Base-by-base conservation (phyloP, 2,329 filamentous ascomycete species). In the Arachnomyces sp. region DNA sequence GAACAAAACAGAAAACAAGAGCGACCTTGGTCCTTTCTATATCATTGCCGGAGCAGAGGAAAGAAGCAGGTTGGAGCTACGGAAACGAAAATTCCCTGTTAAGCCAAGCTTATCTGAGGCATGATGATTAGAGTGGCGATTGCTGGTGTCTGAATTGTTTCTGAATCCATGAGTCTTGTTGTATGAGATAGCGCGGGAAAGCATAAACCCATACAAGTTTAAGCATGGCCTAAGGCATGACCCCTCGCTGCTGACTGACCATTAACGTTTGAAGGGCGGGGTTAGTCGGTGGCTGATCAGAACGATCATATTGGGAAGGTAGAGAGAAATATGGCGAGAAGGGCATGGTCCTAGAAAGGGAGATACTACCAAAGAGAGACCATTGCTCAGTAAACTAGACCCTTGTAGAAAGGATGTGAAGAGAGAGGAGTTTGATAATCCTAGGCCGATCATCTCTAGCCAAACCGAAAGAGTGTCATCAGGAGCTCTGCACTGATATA, bases 1-100 rank as follows among this genome's bases (percentile, higher is more conserved):
- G 45, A 52, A 50, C 45, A 44, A 54, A 44, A 51, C 44, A 46
- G 33, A 45, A 49, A 48, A 52, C 28, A 48, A 31, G 36, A 35
- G 45, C 43, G 41, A 38, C 35, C 21, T 25, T 14, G 35, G n/a
- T 11, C 16, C 28, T 37, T 17, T 29, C 34, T 28, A 15, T 37
- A 16, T 29, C 35, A 17, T 41, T 30, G 21, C 21, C 5, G 21
- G 21, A 25, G 21, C 21, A 25, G 21, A 25, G 21, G 21, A 9
- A 15, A 40, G 31, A 28, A 40, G 32, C 33, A 16, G 13, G 15
- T 7, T 15, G 34, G 7, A 5, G 31, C 9, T 9, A 36, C n/a
- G 34, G 13, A 21, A 21, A 36, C 34, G 11, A 7, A 16, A 17
- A 36, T 36, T 25, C 21, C 21, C 21, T 25, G 9, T 5, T 25